Percentiles rank a stretch among this genome's conserved stretches.
Evolutionary conservation across 1,284 basidiomycete genomes (phyloP).

Genomic region (Tilletia horrida): DNA sequence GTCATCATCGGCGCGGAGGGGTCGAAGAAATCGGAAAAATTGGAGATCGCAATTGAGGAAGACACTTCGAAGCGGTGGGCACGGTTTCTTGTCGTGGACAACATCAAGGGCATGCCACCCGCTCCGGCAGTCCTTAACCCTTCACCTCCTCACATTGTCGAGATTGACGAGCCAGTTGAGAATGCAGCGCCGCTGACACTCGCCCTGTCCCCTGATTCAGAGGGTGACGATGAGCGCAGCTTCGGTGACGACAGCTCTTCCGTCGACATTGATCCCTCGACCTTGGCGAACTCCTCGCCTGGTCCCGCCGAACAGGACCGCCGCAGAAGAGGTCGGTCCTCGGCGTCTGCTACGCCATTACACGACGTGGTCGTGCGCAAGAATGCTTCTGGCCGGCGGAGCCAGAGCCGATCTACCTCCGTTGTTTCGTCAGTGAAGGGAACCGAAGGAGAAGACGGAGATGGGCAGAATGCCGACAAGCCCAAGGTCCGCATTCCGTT

Average conservation of each 20-base stretch:
- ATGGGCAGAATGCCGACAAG: not conserved
- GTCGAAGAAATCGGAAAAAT: not conserved
- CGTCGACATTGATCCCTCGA: no score
- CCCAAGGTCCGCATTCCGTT: constrained; percentile 66
- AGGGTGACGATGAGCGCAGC: no score
- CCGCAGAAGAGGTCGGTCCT: not conserved
- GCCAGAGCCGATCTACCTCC: not conserved
- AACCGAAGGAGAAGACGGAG: not conserved
- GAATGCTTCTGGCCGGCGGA: not conserved
- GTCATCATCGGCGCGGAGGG: not conserved
- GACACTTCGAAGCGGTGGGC: not conserved
- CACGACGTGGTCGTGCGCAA: constrained; percentile 2
- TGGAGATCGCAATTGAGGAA: not conserved
- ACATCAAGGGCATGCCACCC: not conserved
- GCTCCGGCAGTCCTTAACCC: no score
- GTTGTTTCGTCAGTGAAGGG: not conserved
- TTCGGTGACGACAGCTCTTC: no score
- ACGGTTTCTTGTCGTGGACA: not conserved
- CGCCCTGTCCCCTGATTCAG: no score
- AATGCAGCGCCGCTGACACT: no score
- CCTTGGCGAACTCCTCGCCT: no score
- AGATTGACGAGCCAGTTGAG: no score
- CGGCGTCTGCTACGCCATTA: not conserved
- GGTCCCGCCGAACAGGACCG: no score
- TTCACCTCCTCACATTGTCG: no score